Percentiles rank a stretch among this genome's conserved stretches.
Conservation (phyloP, 1,284 basidiomycete species). For the Porodaedalea pini region DNA sequence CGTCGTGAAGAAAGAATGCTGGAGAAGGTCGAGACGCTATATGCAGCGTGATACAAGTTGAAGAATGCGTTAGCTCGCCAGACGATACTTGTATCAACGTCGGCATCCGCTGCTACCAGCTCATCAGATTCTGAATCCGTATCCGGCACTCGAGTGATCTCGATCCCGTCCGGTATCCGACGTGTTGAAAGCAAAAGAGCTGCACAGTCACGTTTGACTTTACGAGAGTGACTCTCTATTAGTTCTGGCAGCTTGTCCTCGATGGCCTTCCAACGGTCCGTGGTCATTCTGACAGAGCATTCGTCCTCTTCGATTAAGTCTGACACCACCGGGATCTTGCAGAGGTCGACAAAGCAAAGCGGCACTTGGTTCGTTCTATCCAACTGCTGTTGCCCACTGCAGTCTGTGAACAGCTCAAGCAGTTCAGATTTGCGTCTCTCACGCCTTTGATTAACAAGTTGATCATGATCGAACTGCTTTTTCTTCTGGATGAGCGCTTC, state of each 20-base stretch:
- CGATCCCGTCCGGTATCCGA: background rate
- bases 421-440: background rate
- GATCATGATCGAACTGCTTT: background rate
- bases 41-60: background rate
- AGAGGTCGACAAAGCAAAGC: slow-evolving; percentile 1
- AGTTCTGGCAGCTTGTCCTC: background rate
- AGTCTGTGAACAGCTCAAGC: background rate
- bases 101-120: background rate
- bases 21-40: background rate
- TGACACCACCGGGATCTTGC: background rate
- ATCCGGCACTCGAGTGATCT: too few species aligned
- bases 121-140: too few species aligned
- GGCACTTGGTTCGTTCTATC: background rate
- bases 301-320: slow-evolving; percentile 4
- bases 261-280: background rate
- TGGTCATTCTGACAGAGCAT: background rate
- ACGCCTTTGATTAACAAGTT: background rate
- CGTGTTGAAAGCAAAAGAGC: background rate
- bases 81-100: background rate
- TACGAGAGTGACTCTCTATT: background rate
- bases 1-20: background rate
- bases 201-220: background rate
- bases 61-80: background rate
- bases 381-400: background rate
- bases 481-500: background rate